Evolutionary conservation across 371 early-diverging fungal species (phyloP), one percentile per base, ranked within the genome.

Genomic region (Fennellomyces sp.): DNA sequence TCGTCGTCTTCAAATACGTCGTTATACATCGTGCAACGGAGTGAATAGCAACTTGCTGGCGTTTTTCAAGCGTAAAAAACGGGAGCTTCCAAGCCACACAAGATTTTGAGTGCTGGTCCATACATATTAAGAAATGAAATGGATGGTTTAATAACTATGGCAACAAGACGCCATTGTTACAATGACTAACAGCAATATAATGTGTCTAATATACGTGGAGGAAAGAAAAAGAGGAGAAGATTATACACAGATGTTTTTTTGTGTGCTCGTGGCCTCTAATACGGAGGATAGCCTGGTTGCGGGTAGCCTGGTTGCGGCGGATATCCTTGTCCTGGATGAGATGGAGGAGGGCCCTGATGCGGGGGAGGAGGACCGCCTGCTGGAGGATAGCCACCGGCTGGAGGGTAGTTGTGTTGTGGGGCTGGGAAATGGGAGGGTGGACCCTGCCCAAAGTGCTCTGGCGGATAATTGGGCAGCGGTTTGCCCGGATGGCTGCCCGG

Each of bases 1-100:
- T 91, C 91, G 63, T 91, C 92, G 61, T 91, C 91, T 76, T 91
- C 88, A 73, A 78, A 86, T 54, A 72, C 81, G 64, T 85, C 86
- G 65, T 88, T 84, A 66, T 87, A 87, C 88, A 88, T 88, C 50
- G 17, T 65, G 19, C 6, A n/a, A 25, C 50, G 52, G 55, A 19
- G 38, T 50, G 36, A 26, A 25, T 8, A 26, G 39, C 5, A 4
- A 33, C 35, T 6, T 13, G 8, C 6, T 8, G 8, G 8, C 35
- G 35, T 33, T 33, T 33, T 33, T 33, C 35, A 33, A 33, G 35
- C 35, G 35, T 8, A 33, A 33, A 33, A 33, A 33, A 33, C 13
- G 8, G 35, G n/a, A n/a, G n/a, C 6, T 33, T 13, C 35, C 35
- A 33, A 33, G 8, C 35, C 35, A 33, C 35, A 33, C 35, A n/a